A percentile compares a stretch with the other conserved stretches of the same genome.
These are phyloP conservation scores for Pythium angustatum DNA, from an alignment of 352 stramenopile species.

Conservation along the genomic window DNA sequence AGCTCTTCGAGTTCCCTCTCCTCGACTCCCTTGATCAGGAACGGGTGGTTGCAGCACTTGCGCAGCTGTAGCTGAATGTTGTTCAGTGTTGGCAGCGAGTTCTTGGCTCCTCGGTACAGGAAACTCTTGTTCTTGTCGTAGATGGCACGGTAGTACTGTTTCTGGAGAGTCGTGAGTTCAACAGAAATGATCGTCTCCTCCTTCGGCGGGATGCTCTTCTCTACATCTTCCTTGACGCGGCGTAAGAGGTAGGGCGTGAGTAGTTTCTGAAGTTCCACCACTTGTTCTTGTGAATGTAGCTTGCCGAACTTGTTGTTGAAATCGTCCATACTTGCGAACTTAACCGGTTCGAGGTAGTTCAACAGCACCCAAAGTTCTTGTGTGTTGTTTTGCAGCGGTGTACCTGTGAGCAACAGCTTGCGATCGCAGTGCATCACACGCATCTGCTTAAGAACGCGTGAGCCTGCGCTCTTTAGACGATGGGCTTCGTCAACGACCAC, in stretches of 20 bases:
- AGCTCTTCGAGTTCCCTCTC: slow-evolving; percentile 82
- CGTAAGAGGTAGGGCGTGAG: slow-evolving; percentile 95
- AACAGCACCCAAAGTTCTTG: slow-evolving; percentile 97
- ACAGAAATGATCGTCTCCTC: slow-evolving; percentile 96
- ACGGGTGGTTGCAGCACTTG: slow-evolving; percentile 99
- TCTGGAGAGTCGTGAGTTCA: slow-evolving; percentile 97
- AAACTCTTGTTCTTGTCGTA: slow-evolving; percentile 99
- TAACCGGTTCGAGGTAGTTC: slow-evolving; percentile 96
- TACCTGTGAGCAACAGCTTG: slow-evolving; percentile 96
- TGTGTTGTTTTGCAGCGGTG: slow-evolving; percentile 96
- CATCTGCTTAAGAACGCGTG: slow-evolving; percentile 88
- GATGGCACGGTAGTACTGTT: slow-evolving; percentile 99
- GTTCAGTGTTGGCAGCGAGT: slow-evolving; percentile 91
- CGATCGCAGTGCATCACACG: slow-evolving; percentile 79
- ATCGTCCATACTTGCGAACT: slow-evolving; percentile 85
- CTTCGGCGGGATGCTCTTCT: slow-evolving; percentile 96
- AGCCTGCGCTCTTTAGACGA: slow-evolving; percentile 75
- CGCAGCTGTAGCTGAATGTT: slow-evolving; percentile 99
- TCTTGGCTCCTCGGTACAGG: slow-evolving; percentile 89
- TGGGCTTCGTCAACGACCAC: slow-evolving; percentile 86
- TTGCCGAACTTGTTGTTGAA: slow-evolving; percentile 94
- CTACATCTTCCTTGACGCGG: slow-evolving; percentile 97
- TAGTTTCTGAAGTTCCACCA: slow-evolving; percentile 93
- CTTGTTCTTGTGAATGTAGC: slow-evolving; percentile 92
- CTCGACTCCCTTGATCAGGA: slow-evolving; percentile 96